Evolutionary conservation across 179 eudicot species (phyloP).

Genomic region (Spinacia oleracea): DNA sequence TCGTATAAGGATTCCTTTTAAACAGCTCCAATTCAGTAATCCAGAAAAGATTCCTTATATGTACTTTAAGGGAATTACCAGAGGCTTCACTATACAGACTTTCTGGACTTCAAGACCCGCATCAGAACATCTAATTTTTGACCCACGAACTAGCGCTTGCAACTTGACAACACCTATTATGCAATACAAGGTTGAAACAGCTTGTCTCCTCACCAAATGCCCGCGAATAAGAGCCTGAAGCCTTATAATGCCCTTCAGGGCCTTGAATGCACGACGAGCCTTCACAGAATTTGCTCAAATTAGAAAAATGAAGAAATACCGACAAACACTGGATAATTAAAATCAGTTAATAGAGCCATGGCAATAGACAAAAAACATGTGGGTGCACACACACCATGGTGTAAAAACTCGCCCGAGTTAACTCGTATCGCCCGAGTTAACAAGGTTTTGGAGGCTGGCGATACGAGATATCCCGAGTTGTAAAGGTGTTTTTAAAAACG

Average conservation of each 20-base stretch:
- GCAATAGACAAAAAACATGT: not conserved
- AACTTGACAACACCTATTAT: constrained; percentile 75
- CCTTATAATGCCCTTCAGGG: constrained; percentile 97
- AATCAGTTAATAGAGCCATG: not conserved
- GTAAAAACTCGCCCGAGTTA: too few species aligned
- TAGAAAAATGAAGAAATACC: constrained; percentile 4
- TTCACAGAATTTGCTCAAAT: constrained; percentile 38
- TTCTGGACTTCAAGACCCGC: constrained; percentile 48
- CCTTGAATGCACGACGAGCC: constrained; percentile 98
- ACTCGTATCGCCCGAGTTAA: too few species aligned
- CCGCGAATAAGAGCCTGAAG: constrained; percentile 98
- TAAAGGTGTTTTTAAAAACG: too few species aligned
- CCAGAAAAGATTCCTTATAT: constrained; percentile 11
- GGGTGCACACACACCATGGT: too few species aligned
- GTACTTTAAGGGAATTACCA: constrained; percentile 35
- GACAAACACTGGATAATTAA: not conserved
- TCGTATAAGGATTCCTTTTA: not conserved
- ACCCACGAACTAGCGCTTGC: constrained; percentile 84
- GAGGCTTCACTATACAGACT: constrained; percentile 42
- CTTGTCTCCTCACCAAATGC: constrained; percentile 95
- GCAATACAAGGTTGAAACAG: constrained; percentile 80
- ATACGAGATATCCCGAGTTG: too few species aligned
- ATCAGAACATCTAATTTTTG: constrained; percentile 63
- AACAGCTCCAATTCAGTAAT: not conserved
- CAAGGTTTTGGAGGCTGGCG: too few species aligned